Percentiles rank a stretch among this genome's conserved stretches.
Evolutionary conservation across 2,329 filamentous ascomycete genomes (phyloP).

Genomic region (Epichloe hybrida): DNA sequence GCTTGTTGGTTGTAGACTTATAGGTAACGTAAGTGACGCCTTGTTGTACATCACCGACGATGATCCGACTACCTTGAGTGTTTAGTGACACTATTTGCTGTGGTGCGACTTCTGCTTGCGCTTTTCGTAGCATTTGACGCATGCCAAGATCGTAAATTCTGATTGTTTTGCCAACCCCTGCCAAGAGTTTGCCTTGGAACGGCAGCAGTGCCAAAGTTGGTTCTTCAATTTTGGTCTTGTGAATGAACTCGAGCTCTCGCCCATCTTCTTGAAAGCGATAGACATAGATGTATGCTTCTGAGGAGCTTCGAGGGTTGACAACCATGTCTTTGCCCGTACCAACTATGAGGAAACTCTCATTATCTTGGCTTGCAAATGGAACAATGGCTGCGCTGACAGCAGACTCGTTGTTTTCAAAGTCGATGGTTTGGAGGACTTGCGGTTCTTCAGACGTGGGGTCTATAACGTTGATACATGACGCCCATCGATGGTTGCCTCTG

Average conservation of each 20-base stretch:
- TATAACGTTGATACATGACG: constrained; percentile 85
- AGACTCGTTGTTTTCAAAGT: constrained; percentile 81
- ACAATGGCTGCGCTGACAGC: constrained; percentile 77
- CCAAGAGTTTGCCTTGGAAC: constrained; percentile 81
- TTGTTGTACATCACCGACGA: constrained; percentile 87
- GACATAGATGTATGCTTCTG: constrained; percentile 76
- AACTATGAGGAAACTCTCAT: constrained; percentile 83
- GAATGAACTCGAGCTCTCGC: constrained; percentile 81
- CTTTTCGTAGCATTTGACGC: constrained; percentile 82
- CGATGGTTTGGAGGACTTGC: constrained; percentile 58
- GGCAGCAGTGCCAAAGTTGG: constrained; percentile 80
- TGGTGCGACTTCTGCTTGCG: constrained; percentile 65
- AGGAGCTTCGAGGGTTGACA: constrained; percentile 61
- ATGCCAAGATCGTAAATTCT: constrained; percentile 88
- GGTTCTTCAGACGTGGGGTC: constrained; percentile 66
- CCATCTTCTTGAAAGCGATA: constrained; percentile 83
- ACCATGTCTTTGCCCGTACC: constrained; percentile 87
- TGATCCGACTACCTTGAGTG: constrained; percentile 79
- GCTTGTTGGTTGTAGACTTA: constrained; percentile 78
- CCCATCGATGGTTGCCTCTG: constrained; percentile 73
- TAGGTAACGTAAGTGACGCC: constrained; percentile 87
- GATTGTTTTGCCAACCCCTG: constrained; percentile 72
- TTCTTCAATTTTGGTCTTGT: constrained; percentile 86
- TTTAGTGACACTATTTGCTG: constrained; percentile 81
- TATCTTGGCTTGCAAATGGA: constrained; percentile 75